phyloP scores from a whole-genome alignment of 495 filamentous ascomycete species.

The Podospora pseudoanserina region DNA sequence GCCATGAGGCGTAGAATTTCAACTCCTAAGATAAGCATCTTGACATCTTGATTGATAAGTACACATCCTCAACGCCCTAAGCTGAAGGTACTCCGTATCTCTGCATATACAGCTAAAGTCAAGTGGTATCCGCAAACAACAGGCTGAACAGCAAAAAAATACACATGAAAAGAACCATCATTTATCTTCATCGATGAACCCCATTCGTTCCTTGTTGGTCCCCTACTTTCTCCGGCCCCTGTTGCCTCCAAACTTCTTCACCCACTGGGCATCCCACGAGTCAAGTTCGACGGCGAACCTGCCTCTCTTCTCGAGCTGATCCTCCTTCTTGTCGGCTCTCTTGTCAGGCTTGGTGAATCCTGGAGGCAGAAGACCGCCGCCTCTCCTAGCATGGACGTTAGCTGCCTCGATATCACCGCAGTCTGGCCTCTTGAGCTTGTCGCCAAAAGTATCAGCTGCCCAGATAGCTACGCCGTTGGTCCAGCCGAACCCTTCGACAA shows the following conservation, averaged over 20 bases:
- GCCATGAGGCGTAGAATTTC: background rate
- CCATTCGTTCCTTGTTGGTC: background rate
- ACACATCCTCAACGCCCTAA: background rate
- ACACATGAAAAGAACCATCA: background rate
- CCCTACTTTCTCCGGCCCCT: background rate
- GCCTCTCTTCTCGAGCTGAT: slow-evolving; percentile 5
- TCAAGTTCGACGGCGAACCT: slow-evolving; percentile 43
- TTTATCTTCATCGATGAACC: background rate
- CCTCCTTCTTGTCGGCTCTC: slow-evolving; percentile 13
- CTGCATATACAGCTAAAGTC: background rate
- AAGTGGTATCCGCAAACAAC: background rate
- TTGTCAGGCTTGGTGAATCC: background rate
- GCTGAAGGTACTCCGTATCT: background rate
- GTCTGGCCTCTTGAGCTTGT: slow-evolving; percentile 38
- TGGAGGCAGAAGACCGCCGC: background rate
- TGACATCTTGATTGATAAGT: background rate
- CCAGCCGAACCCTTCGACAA: slow-evolving; percentile 53
- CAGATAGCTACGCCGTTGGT: slow-evolving; percentile 52
- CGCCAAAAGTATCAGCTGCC: slow-evolving; percentile 45
- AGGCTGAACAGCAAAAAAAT: background rate
- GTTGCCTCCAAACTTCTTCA: slow-evolving; percentile 35
- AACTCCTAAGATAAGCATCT: background rate
- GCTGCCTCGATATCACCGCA: slow-evolving; percentile 44
- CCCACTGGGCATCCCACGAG: slow-evolving; percentile 37
- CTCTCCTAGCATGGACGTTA: slow-evolving; percentile 17